Evolutionary conservation across 495 filamentous ascomycete species (phyloP), one percentile per base, ranked within the genome.

Genomic region (Talaromyces proteolyticus): DNA sequence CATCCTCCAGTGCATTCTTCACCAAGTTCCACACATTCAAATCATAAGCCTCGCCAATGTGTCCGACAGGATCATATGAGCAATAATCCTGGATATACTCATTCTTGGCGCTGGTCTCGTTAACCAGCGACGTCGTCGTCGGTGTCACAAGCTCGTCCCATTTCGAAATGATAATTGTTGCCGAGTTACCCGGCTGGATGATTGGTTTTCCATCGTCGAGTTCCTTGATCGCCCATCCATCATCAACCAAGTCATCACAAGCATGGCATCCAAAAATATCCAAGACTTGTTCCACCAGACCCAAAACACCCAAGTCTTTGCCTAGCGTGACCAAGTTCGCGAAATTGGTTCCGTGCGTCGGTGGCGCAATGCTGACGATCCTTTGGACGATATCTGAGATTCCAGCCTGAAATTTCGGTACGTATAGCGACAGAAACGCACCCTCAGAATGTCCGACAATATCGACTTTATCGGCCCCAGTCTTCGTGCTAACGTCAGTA

Each of bases 381-480:
- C 65, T 69, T 29, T 79, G 72, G n/a, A 79, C 48, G 0, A 72
- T 51, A 6, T 56, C 52, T 23, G 73, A 50, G 19, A 76, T 60
- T 2, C 72, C 72, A 19, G 40, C 47, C 34, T 74, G 65, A 58
- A 73, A 72, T 48, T 77, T 79, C 7, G 75, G 75, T 6, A 78
- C 75, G 55, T 79, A 79, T 6, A 80, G 58, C 0, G 68, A 44
- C 46, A 76, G 73, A 52, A 78, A 74, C 3, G 65, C 77, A 47
- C 77, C 77, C 57, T 80, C 77, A 23, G 75, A 78, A 54, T 80
- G 76, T 11, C 77, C 77, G 38, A 79, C 73, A 0, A 79, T 55
- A 47, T 78, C 69, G 24, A 79, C 58, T 50, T 76, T 75, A 40
- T 37, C 22, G 0, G 8, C 38, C 0, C 22, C 29, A 7, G 70